Evolutionary conservation across 1,284 basidiomycete genomes (phyloP), one percentile per base, ranked within the genome.

Genomic region (Puccinia coronata): DNA sequence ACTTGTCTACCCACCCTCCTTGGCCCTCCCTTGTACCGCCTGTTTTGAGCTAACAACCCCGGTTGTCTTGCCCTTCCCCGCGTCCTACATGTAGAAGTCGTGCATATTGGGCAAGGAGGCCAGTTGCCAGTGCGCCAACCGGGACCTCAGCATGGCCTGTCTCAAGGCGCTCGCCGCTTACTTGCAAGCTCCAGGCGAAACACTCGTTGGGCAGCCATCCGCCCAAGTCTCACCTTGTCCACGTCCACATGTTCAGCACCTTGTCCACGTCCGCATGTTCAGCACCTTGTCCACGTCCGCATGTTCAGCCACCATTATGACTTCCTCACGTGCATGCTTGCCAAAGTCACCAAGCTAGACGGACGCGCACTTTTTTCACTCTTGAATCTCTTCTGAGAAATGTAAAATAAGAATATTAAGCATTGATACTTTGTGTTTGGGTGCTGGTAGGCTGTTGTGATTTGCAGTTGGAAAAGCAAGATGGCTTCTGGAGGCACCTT

Each of bases 71-170:
- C n/a, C n/a, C 8, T 25, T 2, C 3, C 31, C 39, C 71, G 14
- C 43, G 18, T 2, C 12, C 31, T 61, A 5, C 9, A 63, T 8
- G 16, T 47, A 81, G 79, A 61, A 74, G 1, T 81, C 79, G 12
- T 81, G 79, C 47, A 71, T 81, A 9, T 81, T 71, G 51, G 63
- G 71, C 36, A 71, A 81, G 65, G 79, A 81, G 36, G 79, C 79
- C 92, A 95, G 83, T 89, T 90, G 74, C 88, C 95, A 65, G 88
- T 91, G 84, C 90, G 92, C 76, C 95, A 94, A 94, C 90, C 92
- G 79, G 31, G 93, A 95, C 51, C 87, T 94, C 53, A 93, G 93
- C 83, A 87, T 91, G 72, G 89, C 91, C 1, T 91, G 91, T 82
- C 87, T 95, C 57, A 89, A 90, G 23, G 91, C 92, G 0, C 88